Base-by-base conservation (phyloP, 371 early-diverging fungal species). In the Zychaea mexicana region DNA sequence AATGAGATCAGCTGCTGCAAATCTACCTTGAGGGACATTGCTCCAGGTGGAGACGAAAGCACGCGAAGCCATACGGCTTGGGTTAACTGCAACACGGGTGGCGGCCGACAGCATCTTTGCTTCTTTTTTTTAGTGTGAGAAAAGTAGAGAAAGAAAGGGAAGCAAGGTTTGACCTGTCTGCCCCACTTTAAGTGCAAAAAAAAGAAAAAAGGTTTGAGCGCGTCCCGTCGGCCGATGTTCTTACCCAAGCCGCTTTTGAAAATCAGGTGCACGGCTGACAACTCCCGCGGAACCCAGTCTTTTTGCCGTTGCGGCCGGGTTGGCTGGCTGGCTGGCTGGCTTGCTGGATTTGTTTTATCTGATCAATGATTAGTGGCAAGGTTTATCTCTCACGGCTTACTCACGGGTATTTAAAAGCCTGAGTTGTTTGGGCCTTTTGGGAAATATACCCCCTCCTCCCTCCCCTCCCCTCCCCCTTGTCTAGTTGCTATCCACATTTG, bases 41-140 rank as follows among this genome's bases (percentile, higher is more conserved):
- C 88, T 81, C 93, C 93, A 93, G 62, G 89, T 87, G 17, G 90
- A 90, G 26, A 81, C 71, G 67, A 84, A 79, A 33, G 78, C 83
- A 66, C 83, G 82, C 63, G 83, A 84, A 26, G 80, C 81, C 65
- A 81, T 65, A 69, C 60, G 71, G 61, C 64, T 65, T 68, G 77
- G 78, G 73, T 76, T 77, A 71, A 71, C 31, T 8, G 74, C 53
- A 54, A 71, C 57, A 67, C 81, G 71, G 67, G 75, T 66, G 64
- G 79, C 74, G 69, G 78, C 60, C 62, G 84, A 74, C 60, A 78
- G 71, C 87, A 85, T 85, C 21, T 47, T 68, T 33, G 42, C 13
- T 42, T 17, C 13, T 3, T 27, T 36, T 19, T 52, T 38, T 58
- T 24, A n/a, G 60, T 42, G 53, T 49, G 60, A 38, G 61, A 59